Percentiles rank a stretch among this genome's conserved stretches.
phyloP scores from a whole-genome alignment of 1,284 basidiomycete genomes.

The Rhodotorula sp. region DNA sequence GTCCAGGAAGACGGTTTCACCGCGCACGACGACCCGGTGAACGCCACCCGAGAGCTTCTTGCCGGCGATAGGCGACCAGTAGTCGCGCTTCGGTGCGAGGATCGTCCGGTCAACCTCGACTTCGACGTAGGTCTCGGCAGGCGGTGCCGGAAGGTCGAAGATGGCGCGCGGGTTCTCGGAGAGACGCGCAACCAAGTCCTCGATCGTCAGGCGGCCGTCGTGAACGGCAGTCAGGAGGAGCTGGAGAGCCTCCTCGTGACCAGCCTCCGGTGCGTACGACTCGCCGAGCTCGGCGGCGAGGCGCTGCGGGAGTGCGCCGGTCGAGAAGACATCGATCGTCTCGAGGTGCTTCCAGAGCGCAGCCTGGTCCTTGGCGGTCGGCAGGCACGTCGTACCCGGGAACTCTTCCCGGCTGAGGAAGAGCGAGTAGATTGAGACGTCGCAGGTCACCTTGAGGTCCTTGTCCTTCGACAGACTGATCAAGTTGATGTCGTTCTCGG shows the following conservation, averaged over 20 bases:
- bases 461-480: slow-evolving; percentile 95
- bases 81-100: slow-evolving; percentile 50
- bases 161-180: slow-evolving; percentile 91
- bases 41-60: slow-evolving; percentile 69
- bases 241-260: slow-evolving; percentile 84
- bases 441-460: slow-evolving; percentile 91
- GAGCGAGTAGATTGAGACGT: slow-evolving; percentile 87
- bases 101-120: slow-evolving; percentile 80
- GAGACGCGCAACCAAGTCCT: slow-evolving; percentile 75
- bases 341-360: slow-evolving; percentile 85
- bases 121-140: slow-evolving; percentile 84
- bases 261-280: slow-evolving; percentile 68
- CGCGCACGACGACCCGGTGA: slow-evolving; percentile 88
- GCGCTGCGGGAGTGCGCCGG: slow-evolving; percentile 79
- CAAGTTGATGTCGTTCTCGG: slow-evolving; percentile 80
- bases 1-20: slow-evolving; percentile 88
- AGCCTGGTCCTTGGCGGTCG: slow-evolving; percentile 74
- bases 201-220: slow-evolving; percentile 74
- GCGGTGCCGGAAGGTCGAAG: slow-evolving; percentile 81
- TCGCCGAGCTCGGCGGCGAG: slow-evolving; percentile 70
- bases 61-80: slow-evolving; percentile 83
- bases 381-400: slow-evolving; percentile 66
- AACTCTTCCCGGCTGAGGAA: slow-evolving; percentile 83
- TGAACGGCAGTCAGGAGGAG: slow-evolving; percentile 84
- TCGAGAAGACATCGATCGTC: slow-evolving; percentile 86